These are phyloP conservation scores for Abortiporus biennis DNA, from an alignment of 1,284 basidiomycete species.

Conservation along the genomic window DNA sequence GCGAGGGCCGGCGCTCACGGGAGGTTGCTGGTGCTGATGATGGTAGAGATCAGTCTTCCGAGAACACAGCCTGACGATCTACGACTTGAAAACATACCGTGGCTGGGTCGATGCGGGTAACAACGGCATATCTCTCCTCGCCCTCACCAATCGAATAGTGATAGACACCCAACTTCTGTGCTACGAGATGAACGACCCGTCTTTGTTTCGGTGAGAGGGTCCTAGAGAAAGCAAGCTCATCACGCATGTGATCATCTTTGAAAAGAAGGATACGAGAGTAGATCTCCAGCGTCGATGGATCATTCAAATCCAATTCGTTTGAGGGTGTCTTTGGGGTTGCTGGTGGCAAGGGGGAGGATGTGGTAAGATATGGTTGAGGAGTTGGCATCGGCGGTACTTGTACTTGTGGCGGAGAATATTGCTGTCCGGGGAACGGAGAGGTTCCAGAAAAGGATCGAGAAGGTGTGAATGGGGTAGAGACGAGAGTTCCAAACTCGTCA, in stretches of 20 bases:
- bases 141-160: conserved; percentile 93
- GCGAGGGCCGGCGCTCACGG: conserved; percentile 15
- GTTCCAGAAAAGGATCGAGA: conserved; percentile 65
- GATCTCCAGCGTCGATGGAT: conserved; percentile 92
- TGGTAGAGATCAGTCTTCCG: conserved; percentile 14
- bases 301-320: conserved; percentile 89
- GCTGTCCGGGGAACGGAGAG: conserved; percentile 50
- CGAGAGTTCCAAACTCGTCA: conserved; percentile 62
- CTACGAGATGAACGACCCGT: conserved; percentile 91
- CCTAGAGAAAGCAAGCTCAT: conserved; percentile 93
- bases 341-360: conserved; percentile 41
- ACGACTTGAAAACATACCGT: conserved; percentile 54
- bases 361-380: conserved; percentile 46
- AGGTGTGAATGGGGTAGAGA: conserved; percentile 44
- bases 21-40: conserved; percentile 19
- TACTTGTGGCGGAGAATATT: conserved; percentile 54
- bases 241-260: conserved; percentile 97
- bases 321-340: conserved; percentile 54
- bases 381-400: conserved; percentile 56
- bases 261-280: conserved; percentile 96
- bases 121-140: conserved; percentile 89
- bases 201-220: conserved; percentile 83
- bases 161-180: conserved; percentile 92
- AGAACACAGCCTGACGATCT: too few relatives aligned
- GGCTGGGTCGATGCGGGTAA: conserved; percentile 79